Evolutionary conservation across 495 filamentous ascomycete genomes (phyloP).

Genomic region (Hamigera avellanea): DNA sequence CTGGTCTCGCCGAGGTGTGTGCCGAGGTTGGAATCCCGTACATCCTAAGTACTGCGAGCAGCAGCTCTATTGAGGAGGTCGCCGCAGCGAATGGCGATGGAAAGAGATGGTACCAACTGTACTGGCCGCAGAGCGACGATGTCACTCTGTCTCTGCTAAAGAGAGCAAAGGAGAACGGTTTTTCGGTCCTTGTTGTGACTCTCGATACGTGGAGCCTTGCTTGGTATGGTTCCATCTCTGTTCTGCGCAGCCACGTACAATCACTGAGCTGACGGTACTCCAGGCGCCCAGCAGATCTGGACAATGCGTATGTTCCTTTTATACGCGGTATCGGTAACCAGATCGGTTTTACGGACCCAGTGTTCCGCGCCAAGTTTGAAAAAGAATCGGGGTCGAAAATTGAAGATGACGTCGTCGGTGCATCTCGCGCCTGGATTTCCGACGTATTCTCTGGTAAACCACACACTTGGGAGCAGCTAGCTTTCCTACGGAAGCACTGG

Average conservation of each 20-base stretch:
- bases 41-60: constrained; percentile 45
- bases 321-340: constrained; percentile 32
- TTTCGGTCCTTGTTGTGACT: constrained; percentile 34
- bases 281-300: constrained; percentile 52
- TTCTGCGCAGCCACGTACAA: constrained; percentile 26
- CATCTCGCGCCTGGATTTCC: constrained; percentile 36
- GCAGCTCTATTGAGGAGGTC: constrained; percentile 44
- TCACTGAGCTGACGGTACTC: constrained; percentile 32
- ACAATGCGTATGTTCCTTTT: constrained; percentile 46
- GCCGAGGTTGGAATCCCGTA: constrained; percentile 41
- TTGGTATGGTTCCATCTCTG: constrained; percentile 8
- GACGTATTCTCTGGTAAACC: constrained; percentile 37
- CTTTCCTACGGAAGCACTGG: constrained; percentile 44
- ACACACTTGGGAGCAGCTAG: constrained; percentile 49
- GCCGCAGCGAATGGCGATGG: constrained; percentile 26
- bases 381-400: constrained; percentile 31
- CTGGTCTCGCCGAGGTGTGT: constrained; percentile 40
- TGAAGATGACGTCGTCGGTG: constrained; percentile 37
- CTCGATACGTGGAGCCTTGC: constrained; percentile 32
- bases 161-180: constrained; percentile 44
- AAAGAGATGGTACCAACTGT: constrained; percentile 55
- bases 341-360: constrained; percentile 44
- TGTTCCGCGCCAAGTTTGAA: constrained; percentile 45
- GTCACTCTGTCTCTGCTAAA: constrained; percentile 47
- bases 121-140: constrained; percentile 50